Evolutionary conservation across 257 asterid species (phyloP).

Genomic region (Primulina tabacum): DNA sequence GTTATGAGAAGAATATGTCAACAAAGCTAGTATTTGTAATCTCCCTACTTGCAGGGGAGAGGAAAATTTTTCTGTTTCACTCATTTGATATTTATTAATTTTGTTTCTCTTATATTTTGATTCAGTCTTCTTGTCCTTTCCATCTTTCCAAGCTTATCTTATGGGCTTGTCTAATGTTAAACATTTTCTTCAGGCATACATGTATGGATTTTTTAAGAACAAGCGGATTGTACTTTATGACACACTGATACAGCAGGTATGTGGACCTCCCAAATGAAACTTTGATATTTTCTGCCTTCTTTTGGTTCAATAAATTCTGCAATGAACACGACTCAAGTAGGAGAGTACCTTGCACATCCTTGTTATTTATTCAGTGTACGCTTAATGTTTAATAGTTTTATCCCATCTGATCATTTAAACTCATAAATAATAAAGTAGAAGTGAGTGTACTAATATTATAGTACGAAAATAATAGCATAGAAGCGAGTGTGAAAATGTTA

Average conservation of each 20-base stretch:
- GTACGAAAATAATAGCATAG: too few relatives aligned
- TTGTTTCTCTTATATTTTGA: conserved; percentile 5
- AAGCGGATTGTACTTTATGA: conserved; percentile 95
- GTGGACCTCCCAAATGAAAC: conserved; percentile 15
- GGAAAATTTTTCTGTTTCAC: conserved; percentile 13
- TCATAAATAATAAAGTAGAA: too few relatives aligned
- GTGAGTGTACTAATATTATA: too few relatives aligned
- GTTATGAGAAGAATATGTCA: neutral
- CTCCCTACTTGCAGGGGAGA: conserved; percentile 10
- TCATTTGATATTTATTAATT: neutral
- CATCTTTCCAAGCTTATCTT: conserved; percentile 3
- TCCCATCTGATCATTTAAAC: too few relatives aligned
- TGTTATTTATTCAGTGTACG: too few relatives aligned
- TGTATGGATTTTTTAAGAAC: conserved; percentile 96
- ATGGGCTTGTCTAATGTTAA: conserved; percentile 10
- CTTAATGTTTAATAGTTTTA: too few relatives aligned
- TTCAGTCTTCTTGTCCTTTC: conserved; percentile 17
- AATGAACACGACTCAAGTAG: too few relatives aligned
- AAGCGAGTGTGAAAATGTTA: too few relatives aligned
- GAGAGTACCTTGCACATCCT: too few relatives aligned
- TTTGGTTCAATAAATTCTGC: conserved; percentile 15
- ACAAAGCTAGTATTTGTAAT: conserved; percentile 9
- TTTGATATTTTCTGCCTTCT: conserved; percentile 6
- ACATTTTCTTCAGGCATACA: conserved; percentile 74
- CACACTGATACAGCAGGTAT: conserved; percentile 96